These are phyloP conservation scores for Byssothecium circinans DNA, from an alignment of 2,329 filamentous ascomycete species.

Conservation along the genomic window DNA sequence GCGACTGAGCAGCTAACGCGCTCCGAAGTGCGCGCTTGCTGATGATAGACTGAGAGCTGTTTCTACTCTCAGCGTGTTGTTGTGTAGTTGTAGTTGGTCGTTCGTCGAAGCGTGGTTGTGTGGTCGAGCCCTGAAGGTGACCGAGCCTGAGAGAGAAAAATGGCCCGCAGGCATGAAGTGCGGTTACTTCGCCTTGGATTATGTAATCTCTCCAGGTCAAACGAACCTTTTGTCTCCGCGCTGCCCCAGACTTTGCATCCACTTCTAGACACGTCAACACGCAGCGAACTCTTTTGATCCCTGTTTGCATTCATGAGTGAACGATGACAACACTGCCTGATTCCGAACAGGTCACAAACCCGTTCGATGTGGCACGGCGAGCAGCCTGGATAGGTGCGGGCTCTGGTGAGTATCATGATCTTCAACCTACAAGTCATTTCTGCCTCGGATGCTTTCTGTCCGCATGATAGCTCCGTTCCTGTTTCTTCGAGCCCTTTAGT, in stretches of 20 bases:
- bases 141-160: conserved; percentile 30
- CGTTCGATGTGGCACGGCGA: conserved; percentile 28
- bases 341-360: conserved; percentile 28
- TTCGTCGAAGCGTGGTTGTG: conserved; percentile 18
- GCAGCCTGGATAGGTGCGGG: conserved; percentile 31
- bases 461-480: no score
- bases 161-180: conserved; percentile 25
- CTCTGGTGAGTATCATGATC: conserved; percentile 27
- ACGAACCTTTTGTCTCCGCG: background rate
- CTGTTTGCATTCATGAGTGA: conserved; percentile 20
- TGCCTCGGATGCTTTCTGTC: no score
- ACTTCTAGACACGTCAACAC: background rate
- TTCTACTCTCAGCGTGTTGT: conserved; percentile 26
- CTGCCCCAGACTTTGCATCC: conserved; percentile 1
- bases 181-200: conserved; percentile 2
- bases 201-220: background rate
- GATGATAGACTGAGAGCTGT: conserved; percentile 30
- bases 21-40: conserved; percentile 42
- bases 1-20: conserved; percentile 49
- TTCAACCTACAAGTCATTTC: background rate
- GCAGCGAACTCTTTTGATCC: background rate
- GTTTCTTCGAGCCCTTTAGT: no score
- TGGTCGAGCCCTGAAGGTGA: conserved; percentile 21
- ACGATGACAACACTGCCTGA: conserved; percentile 27
- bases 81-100: conserved; percentile 26